Percentiles rank a stretch among this genome's conserved stretches.
Conservation (phyloP, 148 eudicot genomes). For the Vaccinium macrocarpon region DNA sequence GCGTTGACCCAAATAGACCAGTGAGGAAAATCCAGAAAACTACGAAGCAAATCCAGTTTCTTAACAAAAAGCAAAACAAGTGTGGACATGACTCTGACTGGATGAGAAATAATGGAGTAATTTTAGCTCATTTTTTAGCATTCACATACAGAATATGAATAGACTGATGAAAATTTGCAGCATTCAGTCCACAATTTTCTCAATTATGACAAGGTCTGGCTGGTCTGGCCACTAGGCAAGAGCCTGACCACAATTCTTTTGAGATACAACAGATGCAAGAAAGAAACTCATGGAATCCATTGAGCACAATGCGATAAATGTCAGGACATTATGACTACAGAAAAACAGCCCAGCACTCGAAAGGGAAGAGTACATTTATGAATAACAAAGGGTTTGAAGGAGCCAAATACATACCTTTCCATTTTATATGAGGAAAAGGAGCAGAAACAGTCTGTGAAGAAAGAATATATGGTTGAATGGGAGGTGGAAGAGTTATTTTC, state of each 20-base stretch:
- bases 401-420: constrained; percentile 32
- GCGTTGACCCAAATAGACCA: neutral
- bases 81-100: neutral
- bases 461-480: neutral
- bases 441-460: constrained; percentile 5
- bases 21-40: neutral
- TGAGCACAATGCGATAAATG: neutral
- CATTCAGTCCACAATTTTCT: neutral
- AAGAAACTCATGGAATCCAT: neutral
- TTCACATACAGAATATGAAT: neutral
- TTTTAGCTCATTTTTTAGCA: neutral
- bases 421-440: constrained; percentile 25
- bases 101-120: neutral
- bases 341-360: neutral
- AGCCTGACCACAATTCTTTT: neutral
- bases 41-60: neutral
- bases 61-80: neutral
- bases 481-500: constrained; percentile 13
- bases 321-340: neutral
- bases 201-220: neutral
- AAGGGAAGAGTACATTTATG: neutral
- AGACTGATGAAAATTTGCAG: neutral
- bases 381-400: neutral
- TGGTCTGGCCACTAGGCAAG: neutral
- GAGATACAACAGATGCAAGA: neutral